Base-by-base conservation (phyloP, 331 rosid genomes). In the Pyrus hybrid region DNA sequence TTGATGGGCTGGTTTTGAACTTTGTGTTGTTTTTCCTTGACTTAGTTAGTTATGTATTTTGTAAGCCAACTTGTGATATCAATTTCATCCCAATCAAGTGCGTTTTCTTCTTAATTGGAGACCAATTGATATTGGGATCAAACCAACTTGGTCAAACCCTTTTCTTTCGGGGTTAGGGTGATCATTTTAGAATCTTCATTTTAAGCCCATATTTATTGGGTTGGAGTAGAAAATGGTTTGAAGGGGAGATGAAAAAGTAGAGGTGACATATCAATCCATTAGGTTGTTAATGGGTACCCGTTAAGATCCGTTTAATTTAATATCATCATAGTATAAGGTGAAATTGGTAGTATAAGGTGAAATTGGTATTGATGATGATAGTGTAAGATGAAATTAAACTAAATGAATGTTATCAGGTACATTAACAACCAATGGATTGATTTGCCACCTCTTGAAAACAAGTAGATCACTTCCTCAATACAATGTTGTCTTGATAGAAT, bases 241-340 rank as follows among this genome's bases (percentile, higher is more conserved):
- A 54, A 54, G 3, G 11, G 2, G 11, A 35, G 43, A 35, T 35
- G 43, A 35, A 8, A 35, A 35, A 35, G 43, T 35, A 35, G 43
- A 35, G 12, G 43, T 35, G 43, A 35, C 43, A 35, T 3, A 35
- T 8, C 43, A 35, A 33, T 0, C 0, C 0, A 33, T 33, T 33
- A 0, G 9, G 0, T 33, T 33, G 2, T 33, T 33, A 33, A 35
- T 9, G 1, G 3, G 43, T 9, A 35, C 12, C 3, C 0, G 0
- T 35, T 35, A 2, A 35, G 13, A 35, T 0, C 3, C 4, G 43
- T 35, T 35, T 35, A 35, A 35, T 8, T 35, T 35, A 1, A 9
- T 8, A 35, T 35, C 43, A 35, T 1, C 43, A 35, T 35, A 9
- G 12, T 35, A 35, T 35, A 35, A 8, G 4, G 4, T 35, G 43